Conservation (phyloP, 2,329 filamentous ascomycete genomes). For the Xylariales sp. region DNA sequence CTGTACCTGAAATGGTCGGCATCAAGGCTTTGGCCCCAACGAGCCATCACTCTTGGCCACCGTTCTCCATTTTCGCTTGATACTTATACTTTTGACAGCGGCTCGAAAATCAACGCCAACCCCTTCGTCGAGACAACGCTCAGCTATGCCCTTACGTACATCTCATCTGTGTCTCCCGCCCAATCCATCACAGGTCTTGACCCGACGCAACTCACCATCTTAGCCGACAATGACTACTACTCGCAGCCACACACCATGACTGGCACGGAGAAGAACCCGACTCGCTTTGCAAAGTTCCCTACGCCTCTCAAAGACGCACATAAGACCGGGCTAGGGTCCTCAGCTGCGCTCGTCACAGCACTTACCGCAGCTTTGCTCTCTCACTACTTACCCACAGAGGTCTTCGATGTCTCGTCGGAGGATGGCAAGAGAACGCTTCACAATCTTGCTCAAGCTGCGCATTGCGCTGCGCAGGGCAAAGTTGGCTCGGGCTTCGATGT, state of each 20-base stretch:
- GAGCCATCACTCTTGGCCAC: background rate
- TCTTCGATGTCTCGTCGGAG: conserved; percentile 54
- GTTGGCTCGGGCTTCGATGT: conserved; percentile 95
- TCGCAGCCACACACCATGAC: conserved; percentile 54
- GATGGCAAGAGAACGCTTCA: conserved; percentile 63
- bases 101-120: conserved; percentile 51
- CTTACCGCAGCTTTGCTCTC: conserved; percentile 71
- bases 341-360: conserved; percentile 86
- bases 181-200: conserved; percentile 48
- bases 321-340: conserved; percentile 95
- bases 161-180: conserved; percentile 41
- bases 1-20: no score
- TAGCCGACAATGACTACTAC: conserved; percentile 97
- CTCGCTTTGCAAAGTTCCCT: conserved; percentile 71
- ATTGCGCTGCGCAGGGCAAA: conserved; percentile 95
- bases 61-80: background rate
- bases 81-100: conserved; percentile 29
- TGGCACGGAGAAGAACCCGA: conserved; percentile 22
- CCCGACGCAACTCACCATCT: conserved; percentile 73
- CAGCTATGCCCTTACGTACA: conserved; percentile 81
- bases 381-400: conserved; percentile 61
- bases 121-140: conserved; percentile 91
- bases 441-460: conserved; percentile 88
- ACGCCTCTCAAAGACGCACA: conserved; percentile 73
- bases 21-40: no score